Conservation (phyloP, 116 monocot species). For the Zostera marina region DNA sequence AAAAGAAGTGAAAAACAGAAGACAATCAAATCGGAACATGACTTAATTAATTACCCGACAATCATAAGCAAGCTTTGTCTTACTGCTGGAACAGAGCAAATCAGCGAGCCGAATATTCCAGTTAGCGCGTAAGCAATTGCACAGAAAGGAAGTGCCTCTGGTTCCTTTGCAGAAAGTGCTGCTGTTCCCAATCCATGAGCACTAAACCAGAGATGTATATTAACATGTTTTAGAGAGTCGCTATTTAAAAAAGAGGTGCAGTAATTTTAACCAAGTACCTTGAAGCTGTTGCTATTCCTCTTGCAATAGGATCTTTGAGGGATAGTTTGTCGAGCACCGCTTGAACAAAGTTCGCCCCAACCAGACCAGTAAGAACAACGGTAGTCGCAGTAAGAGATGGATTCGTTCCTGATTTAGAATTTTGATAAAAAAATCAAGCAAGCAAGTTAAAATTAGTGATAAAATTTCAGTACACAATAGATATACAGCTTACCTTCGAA, state of each 20-base stretch:
- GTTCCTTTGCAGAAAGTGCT: conserved; percentile 93
- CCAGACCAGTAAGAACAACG: conserved; percentile 85
- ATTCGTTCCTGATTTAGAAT: conserved; percentile 45
- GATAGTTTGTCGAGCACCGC: conserved; percentile 73
- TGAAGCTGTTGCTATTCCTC: conserved; percentile 97
- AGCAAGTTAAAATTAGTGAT: background rate
- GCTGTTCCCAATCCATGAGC: conserved; percentile 98
- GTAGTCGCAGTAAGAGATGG: conserved; percentile 84
- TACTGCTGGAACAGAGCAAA: conserved; percentile 78
- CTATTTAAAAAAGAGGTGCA: background rate
- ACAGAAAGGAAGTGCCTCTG: conserved; percentile 94
- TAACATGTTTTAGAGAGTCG: background rate
- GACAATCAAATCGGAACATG: too few relatives aligned
- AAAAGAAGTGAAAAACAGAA: too few relatives aligned
- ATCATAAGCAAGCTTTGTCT: conserved; percentile 72
- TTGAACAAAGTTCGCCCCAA: conserved; percentile 98
- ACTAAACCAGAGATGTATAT: conserved; percentile 16
- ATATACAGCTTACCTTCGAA: conserved; percentile 59
- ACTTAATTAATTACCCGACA: conserved; percentile 22
- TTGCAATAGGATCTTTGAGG: conserved; percentile 77
- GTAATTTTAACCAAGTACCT: conserved; percentile 29
- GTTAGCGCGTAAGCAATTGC: conserved; percentile 88
- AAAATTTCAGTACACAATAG: background rate
- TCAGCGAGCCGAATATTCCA: conserved; percentile 76
- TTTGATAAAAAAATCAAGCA: background rate